These are phyloP conservation scores for Haplosporangium sp. DNA, from an alignment of 371 early-diverging fungal species.

Conservation along the genomic window DNA sequence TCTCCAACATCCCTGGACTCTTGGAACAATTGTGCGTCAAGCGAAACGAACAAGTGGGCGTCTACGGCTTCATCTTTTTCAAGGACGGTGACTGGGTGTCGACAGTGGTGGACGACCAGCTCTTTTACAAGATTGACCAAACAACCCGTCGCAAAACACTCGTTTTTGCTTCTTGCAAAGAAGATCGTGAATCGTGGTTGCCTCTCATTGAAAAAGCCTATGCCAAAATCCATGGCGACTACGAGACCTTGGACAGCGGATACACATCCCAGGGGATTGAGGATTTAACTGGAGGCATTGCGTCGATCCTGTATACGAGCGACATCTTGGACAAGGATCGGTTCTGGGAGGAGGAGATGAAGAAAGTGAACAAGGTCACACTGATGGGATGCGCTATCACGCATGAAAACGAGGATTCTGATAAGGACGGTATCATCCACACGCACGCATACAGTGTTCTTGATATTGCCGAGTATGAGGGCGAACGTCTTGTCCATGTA, in stretches of 20 bases:
- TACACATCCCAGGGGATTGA: conserved; percentile 60
- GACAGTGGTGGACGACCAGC: conserved; percentile 70
- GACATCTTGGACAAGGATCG: conserved; percentile 59
- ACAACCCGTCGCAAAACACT: conserved; percentile 52
- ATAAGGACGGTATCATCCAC: conserved; percentile 40
- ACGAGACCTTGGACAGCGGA: conserved; percentile 57
- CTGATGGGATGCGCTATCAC: conserved; percentile 57
- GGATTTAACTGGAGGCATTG: conserved; percentile 63
- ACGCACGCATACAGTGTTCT: conserved; percentile 60
- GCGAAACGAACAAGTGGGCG: conserved; percentile 50
- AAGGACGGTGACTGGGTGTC: conserved; percentile 70
- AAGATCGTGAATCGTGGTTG: conserved; percentile 65
- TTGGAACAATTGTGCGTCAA: conserved; percentile 56
- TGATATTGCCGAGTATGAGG: conserved; percentile 45
- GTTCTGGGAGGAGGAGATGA: conserved; percentile 60
- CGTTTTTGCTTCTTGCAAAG: conserved; percentile 60
- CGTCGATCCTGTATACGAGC: conserved; percentile 41
- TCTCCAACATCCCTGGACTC: conserved; percentile 59
- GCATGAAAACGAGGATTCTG: conserved; percentile 33
- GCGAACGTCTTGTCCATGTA: conserved; percentile 54
- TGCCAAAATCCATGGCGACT: conserved; percentile 66
- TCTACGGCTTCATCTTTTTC: conserved; percentile 56
- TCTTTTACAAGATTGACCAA: conserved; percentile 52
- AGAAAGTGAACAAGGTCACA: conserved; percentile 50
- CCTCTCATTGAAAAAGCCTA: conserved; percentile 71